Percentiles rank a stretch among this genome's conserved stretches.
Conservation (phyloP, 331 rosid genomes). For the Prunus yedoensis region DNA sequence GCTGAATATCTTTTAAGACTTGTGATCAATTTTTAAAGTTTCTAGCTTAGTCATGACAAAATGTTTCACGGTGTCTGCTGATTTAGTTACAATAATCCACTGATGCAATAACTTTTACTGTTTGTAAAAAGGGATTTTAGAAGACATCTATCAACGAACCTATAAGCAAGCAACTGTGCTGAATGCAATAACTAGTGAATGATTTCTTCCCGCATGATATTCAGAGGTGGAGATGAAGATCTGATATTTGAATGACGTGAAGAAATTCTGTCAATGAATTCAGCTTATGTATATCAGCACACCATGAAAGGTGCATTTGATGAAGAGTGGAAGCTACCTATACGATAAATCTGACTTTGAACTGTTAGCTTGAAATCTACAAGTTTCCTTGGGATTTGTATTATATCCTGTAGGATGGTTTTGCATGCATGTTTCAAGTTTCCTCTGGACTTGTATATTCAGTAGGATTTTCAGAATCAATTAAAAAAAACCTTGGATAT, state of each 20-base stretch:
- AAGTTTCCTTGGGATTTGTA: neutral
- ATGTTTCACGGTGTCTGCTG: neutral
- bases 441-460: neutral
- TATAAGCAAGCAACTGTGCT: neutral
- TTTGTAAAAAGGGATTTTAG: neutral
- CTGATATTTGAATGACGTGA: neutral
- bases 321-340: slow-evolving; percentile 3
- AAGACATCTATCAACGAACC: neutral
- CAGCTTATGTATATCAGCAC: neutral
- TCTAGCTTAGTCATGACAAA: neutral
- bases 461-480: neutral
- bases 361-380: neutral
- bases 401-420: neutral
- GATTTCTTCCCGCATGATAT: neutral
- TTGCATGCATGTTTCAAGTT: neutral
- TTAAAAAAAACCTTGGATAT: no score
- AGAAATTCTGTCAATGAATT: slow-evolving; percentile 4
- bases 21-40: neutral
- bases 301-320: slow-evolving; percentile 4
- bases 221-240: neutral
- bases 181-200: neutral
- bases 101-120: neutral
- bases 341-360: neutral
- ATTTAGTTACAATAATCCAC: neutral
- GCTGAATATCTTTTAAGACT: neutral